Conservation (phyloP, 352 stramenopile genomes). For the Globisporangium perplexum region DNA sequence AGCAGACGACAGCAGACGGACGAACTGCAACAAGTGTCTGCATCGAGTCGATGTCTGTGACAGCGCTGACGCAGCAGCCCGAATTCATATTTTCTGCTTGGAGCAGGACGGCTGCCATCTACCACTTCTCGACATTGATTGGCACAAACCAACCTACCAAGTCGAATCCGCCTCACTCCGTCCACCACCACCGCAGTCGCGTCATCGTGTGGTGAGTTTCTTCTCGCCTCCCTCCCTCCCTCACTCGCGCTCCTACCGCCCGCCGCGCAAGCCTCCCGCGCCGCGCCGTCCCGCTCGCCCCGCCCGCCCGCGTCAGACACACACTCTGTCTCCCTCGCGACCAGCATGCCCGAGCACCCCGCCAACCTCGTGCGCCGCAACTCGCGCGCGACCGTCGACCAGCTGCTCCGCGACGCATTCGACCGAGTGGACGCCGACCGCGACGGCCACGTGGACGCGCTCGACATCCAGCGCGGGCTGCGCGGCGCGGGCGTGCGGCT, state of each 20-base stretch:
- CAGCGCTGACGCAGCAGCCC: neutral
- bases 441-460: slow-evolving; percentile 61
- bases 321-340: neutral
- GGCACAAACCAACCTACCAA: neutral
- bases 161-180: neutral
- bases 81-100: neutral
- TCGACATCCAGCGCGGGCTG: slow-evolving; percentile 73
- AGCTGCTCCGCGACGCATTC: slow-evolving; percentile 68
- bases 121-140: neutral
- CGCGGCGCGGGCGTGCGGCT: slow-evolving; percentile 56
- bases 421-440: slow-evolving; percentile 63
- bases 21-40: neutral
- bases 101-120: neutral
- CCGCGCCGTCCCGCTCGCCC: too few species aligned
- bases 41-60: neutral
- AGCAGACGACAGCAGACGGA: too few species aligned
- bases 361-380: slow-evolving; percentile 62
- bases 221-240: neutral
- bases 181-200: too few species aligned
- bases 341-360: neutral
- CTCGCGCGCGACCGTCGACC: slow-evolving; percentile 74
- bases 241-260: neutral
- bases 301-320: neutral
- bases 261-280: neutral
- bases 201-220: neutral